Evolutionary conservation across 2,329 filamentous ascomycete genomes (phyloP), one percentile per base, ranked within the genome.

Genomic region (Aspergillus unguis): DNA sequence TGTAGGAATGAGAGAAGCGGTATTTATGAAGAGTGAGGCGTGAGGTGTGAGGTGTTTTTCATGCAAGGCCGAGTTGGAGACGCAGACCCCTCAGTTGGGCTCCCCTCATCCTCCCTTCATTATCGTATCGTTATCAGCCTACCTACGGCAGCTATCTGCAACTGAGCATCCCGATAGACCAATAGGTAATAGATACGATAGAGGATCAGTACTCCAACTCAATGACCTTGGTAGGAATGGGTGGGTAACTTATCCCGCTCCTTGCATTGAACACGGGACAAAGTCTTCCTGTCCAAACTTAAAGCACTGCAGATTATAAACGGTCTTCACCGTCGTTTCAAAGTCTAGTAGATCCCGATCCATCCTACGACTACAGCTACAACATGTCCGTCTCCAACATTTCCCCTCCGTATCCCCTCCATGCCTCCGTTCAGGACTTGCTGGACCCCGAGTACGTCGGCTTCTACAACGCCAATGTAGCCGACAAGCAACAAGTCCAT

Each of bases 401-500:
- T 29, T 63, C 68, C 53, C 70, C 71, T 4, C 71, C 76, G 0
- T 80, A 80, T 54, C 76, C 77, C 26, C 69, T 80, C 28, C 77
- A 80, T 58, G 67, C 72, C 17, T 78, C 77, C 26, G 71, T 80
- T 44, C 63, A 67, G 41, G 66, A 75, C 59, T 66, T 72, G 35
- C 67, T 81, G 45, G 67, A 80, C 59, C 73, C 77, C 1, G 76
- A 80, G 52, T 82, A 82, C 59, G 75, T 73, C 44, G 71, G 64
- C 9, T 81, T 80, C 64, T 81, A 82, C 67, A 80, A 81, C 60
- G 60, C 76, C 56, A 67, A 80, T 62, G 69, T 81, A 42, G 65
- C 77, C 57, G 70, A 79, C 64, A 71, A 75, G 48, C 78, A 78
- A 56, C 79, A 80, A 60, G 80, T 81, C 2, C 80, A 84, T 60